Evolutionary conservation across 148 eudicot species (phyloP).

Genomic region (Mesembryanthemum crystallinum): DNA sequence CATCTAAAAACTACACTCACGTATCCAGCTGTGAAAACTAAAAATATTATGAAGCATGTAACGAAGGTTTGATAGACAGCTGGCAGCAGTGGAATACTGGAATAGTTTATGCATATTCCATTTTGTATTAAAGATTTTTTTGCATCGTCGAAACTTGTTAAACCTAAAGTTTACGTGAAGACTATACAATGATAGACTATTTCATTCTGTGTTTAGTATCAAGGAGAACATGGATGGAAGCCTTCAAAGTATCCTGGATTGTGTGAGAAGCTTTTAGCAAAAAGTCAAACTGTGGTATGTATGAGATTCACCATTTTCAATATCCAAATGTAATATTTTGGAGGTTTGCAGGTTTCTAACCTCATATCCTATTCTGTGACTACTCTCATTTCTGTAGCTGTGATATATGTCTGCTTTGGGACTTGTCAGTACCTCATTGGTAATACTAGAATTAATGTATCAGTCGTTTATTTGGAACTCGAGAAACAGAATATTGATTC

Average conservation of each 20-base stretch:
- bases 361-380: background rate
- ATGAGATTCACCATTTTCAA: background rate
- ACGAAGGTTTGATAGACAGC: no score
- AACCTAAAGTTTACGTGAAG: no score
- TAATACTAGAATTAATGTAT: background rate
- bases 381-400: background rate
- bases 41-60: no score
- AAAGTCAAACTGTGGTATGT: constrained; percentile 97
- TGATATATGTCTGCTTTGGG: background rate
- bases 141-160: no score
- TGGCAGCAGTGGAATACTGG: no score
- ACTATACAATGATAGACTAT: background rate
- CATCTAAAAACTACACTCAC: no score
- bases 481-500: background rate
- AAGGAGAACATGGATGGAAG: constrained; percentile 92
- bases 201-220: constrained; percentile 56
- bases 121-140: no score
- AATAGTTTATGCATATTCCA: no score
- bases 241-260: constrained; percentile 87
- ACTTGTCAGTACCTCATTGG: background rate
- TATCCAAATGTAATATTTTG: background rate
- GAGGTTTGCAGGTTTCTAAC: background rate
- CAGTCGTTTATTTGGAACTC: background rate
- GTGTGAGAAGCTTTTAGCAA: constrained; percentile 84
- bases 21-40: no score